Evolutionary conservation across 768 basidiomycete genomes (phyloP).

Genomic region (Megacollybia marginata): DNA sequence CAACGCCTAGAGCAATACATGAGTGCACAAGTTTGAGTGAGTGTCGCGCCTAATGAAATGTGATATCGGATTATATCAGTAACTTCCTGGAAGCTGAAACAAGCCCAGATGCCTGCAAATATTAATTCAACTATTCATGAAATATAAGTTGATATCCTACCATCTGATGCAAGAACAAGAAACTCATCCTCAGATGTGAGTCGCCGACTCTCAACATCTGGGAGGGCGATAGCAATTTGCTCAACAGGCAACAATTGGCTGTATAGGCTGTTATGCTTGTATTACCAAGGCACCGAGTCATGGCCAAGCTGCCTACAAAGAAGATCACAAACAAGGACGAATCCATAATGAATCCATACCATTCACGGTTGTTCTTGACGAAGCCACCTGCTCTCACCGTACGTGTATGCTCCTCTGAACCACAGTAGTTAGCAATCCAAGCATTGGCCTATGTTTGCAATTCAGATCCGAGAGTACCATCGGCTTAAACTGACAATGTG

Average conservation of each 20-base stretch:
- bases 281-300: constrained; percentile 93
- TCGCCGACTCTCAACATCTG: constrained; percentile 80
- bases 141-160: constrained; percentile 34
- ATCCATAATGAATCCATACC: background rate
- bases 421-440: constrained; percentile 2
- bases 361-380: constrained; percentile 94
- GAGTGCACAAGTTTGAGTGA: background rate
- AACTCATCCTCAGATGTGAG: constrained; percentile 91
- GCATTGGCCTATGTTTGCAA: constrained; percentile 92
- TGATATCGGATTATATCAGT: constrained; percentile 82
- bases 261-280: constrained; percentile 95
- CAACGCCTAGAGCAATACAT: too few species aligned
- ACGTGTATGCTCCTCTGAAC: constrained; percentile 71
- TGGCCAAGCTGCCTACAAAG: constrained; percentile 78
- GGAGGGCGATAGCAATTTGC: constrained; percentile 92
- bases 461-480: background rate
- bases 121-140: background rate
- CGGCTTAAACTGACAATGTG: constrained; percentile 56
- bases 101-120: constrained; percentile 94
- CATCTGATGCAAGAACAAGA: constrained; percentile 91
- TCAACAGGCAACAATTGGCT: constrained; percentile 71
- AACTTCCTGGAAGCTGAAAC: constrained; percentile 86
- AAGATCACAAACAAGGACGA: background rate
- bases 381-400: constrained; percentile 91
- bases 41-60: constrained; percentile 63